These are phyloP conservation scores for Terana coerulea DNA, from an alignment of 768 basidiomycete species.

Conservation along the genomic window DNA sequence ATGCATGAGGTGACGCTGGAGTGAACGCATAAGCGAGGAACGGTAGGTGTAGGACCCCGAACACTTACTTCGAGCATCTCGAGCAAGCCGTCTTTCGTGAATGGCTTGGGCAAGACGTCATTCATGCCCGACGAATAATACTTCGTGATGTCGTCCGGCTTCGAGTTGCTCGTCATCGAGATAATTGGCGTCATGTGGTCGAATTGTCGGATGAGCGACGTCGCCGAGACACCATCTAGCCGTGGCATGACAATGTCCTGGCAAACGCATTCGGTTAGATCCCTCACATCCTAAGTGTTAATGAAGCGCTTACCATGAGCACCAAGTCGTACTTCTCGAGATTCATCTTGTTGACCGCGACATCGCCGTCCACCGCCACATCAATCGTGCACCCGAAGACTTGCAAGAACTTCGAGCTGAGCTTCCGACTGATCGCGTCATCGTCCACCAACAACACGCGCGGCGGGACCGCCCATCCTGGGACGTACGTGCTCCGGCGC, in stretches of 20 bases:
- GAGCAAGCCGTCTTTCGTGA: conserved; percentile 88
- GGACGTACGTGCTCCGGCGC: conserved; percentile 75
- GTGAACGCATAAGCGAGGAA: background rate
- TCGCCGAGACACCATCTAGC: conserved; percentile 85
- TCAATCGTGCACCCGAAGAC: conserved; percentile 95
- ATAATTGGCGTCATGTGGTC: conserved; percentile 96
- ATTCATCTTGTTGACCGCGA: conserved; percentile 96
- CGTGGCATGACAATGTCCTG: conserved; percentile 96
- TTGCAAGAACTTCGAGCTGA: conserved; percentile 91
- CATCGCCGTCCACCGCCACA: conserved; percentile 89
- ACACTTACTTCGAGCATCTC: conserved; percentile 82
- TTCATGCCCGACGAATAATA: conserved; percentile 94
- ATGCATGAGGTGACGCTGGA: conserved; percentile 81
- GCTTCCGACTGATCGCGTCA: conserved; percentile 83
- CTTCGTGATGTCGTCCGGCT: conserved; percentile 89
- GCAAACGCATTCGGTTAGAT: conserved; percentile 1
- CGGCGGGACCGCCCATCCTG: conserved; percentile 89
- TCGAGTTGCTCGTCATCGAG: conserved; percentile 95
- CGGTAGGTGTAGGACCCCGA: background rate
- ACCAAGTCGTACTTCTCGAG: conserved; percentile 94
- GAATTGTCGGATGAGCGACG: conserved; percentile 90
- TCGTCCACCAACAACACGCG: conserved; percentile 93
- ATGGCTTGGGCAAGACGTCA: conserved; percentile 94
- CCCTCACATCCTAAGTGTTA: background rate
- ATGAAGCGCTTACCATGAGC: conserved; percentile 67